Evolutionary conservation across 148 eudicot species (phyloP).

Genomic region (Diospyros kaki): DNA sequence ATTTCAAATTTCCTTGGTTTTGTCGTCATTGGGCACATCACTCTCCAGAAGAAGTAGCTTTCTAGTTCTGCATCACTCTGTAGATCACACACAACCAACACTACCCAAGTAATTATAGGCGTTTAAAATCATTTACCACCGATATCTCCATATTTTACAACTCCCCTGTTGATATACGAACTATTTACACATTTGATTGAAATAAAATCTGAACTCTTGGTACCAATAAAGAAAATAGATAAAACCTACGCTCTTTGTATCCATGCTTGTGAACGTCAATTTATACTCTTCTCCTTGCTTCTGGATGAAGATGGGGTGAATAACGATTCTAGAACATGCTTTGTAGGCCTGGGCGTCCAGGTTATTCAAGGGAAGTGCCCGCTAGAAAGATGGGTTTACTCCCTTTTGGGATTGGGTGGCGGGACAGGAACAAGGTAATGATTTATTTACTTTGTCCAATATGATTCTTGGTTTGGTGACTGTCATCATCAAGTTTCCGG

Average conservation of each 20-base stretch:
- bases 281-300: not conserved
- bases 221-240: no score
- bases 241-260: not conserved
- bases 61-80: not conserved
- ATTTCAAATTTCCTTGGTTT: not conserved
- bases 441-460: not conserved
- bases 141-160: not conserved
- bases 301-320: slow-evolving; percentile 3
- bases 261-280: not conserved
- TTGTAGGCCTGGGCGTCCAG: slow-evolving; percentile 30
- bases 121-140: not conserved
- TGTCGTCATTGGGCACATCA: not conserved
- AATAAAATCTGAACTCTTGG: no score
- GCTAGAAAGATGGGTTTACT: slow-evolving; percentile 53
- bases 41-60: not conserved
- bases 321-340: slow-evolving; percentile 1
- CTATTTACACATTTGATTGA: no score
- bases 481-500: no score
- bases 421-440: slow-evolving; percentile 68
- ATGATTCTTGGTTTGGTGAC: not conserved
- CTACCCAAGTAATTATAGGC: not conserved
- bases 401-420: slow-evolving; percentile 77
- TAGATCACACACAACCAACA: not conserved
- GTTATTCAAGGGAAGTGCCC: slow-evolving; percentile 32
- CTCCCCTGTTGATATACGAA: no score